Percentiles rank a stretch among this genome's conserved stretches.
phyloP scores from a whole-genome alignment of 768 basidiomycete species.

The Cyclocybe aegerita region DNA sequence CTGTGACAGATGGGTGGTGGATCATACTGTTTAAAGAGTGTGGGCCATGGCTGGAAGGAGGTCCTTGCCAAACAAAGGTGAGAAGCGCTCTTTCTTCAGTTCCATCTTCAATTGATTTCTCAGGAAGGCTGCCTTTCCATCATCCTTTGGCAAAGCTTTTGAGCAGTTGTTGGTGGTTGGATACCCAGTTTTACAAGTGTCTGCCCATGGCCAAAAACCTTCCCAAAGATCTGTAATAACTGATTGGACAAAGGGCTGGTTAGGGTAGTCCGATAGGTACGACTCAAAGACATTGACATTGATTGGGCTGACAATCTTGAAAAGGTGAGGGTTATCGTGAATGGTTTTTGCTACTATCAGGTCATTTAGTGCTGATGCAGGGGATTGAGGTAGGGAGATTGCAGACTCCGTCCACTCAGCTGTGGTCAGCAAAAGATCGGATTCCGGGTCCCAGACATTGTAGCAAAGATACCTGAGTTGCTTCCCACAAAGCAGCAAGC shows the following conservation, averaged over 20 bases:
- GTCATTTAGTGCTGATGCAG: constrained; percentile 14
- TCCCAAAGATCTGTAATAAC: constrained; percentile 25
- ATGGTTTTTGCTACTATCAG: constrained; percentile 20
- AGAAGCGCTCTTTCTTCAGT: constrained; percentile 16
- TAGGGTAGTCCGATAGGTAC: constrained; percentile 32
- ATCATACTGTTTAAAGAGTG: constrained; percentile 27
- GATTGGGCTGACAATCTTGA: constrained; percentile 33
- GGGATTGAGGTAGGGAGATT: constrained; percentile 11
- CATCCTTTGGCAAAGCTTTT: neutral
- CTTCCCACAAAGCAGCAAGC: neutral
- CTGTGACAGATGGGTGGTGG: constrained; percentile 5
- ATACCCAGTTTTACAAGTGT: constrained; percentile 17
- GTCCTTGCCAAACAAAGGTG: constrained; percentile 23
- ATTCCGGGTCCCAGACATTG: constrained; percentile 11
- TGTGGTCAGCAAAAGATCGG: neutral
- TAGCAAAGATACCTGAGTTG: constrained; percentile 11
- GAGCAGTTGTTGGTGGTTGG: constrained; percentile 21
- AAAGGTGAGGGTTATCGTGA: constrained; percentile 22
- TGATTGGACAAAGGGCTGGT: constrained; percentile 37
- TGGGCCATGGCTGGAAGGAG: constrained; percentile 30
- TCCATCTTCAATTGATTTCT: constrained; percentile 20
- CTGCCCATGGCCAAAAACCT: constrained; percentile 46
- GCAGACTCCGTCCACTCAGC: constrained; percentile 19
- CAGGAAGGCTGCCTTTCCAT: constrained; percentile 20
- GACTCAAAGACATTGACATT: constrained; percentile 12